Percentiles rank a stretch among this genome's conserved stretches.
These are phyloP conservation scores for Ogataea haglerorum DNA, from an alignment of 805 yeast species.

Conservation along the genomic window DNA sequence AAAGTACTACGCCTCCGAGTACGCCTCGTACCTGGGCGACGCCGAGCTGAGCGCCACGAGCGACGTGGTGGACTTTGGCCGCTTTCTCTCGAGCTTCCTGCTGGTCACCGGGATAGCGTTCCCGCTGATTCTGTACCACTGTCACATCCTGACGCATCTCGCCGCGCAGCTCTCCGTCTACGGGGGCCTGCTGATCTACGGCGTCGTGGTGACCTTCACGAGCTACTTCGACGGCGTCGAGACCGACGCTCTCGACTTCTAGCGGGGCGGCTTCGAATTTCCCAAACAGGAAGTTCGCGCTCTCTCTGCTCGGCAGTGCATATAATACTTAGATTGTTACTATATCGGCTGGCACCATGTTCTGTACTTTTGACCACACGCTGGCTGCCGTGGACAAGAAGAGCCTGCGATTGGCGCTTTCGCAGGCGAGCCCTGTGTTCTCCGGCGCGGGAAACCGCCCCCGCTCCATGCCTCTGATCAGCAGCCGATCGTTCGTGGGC, in stretches of 20 bases:
- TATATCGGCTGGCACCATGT: conserved; percentile 8
- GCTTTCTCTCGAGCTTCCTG: conserved; percentile 73
- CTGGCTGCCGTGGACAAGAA: conserved; percentile 13
- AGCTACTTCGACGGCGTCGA: conserved; percentile 62
- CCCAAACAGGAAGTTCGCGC: conserved; percentile 5
- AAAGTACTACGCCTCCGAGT: conserved; percentile 38
- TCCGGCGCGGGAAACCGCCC: not conserved
- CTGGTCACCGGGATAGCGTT: conserved; percentile 70
- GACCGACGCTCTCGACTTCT: conserved; percentile 33
- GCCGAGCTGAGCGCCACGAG: conserved; percentile 34
- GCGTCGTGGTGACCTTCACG: conserved; percentile 78
- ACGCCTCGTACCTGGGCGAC: conserved; percentile 64
- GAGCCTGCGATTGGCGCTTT: not conserved
- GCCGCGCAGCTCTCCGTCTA: conserved; percentile 74
- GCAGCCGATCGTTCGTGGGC: conserved; percentile 31
- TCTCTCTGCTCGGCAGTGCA: conserved; percentile 2
- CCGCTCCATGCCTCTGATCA: conserved; percentile 17
- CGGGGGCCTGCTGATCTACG: conserved; percentile 84
- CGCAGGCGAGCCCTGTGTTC: not conserved
- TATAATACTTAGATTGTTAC: not conserved
- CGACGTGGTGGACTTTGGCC: conserved; percentile 69
- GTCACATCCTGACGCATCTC: conserved; percentile 59
- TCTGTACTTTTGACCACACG: conserved; percentile 15
- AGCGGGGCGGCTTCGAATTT: not conserved
- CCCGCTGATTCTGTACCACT: conserved; percentile 76